Evolutionary conservation across 1,284 basidiomycete genomes (phyloP).

Genomic region (Heterobasidion irregulare): DNA sequence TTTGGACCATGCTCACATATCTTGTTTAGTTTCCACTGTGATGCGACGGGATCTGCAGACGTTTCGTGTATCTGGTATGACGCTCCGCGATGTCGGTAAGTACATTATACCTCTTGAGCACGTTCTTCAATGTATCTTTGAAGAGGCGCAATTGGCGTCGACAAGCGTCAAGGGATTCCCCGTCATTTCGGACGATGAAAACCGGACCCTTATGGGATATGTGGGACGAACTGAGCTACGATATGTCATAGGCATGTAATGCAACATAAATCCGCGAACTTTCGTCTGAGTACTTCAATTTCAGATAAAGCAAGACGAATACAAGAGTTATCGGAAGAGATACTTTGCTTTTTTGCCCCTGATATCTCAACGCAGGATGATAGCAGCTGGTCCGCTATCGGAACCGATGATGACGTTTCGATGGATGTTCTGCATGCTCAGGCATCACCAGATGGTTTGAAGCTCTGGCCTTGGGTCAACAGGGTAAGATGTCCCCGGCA

Average conservation of each 20-base stretch:
- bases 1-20: constrained; percentile 1
- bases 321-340: constrained; percentile 54
- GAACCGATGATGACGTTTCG: constrained; percentile 60
- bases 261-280: background rate
- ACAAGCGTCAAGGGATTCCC: constrained; percentile 90
- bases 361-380: constrained; percentile 25
- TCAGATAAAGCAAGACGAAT: constrained; percentile 66
- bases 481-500: constrained; percentile 43
- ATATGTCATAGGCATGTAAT: constrained; percentile 69
- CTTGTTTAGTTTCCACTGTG: constrained; percentile 66
- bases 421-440: constrained; percentile 53
- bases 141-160: constrained; percentile 63
- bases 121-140: background rate
- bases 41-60: constrained; percentile 81
- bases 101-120: background rate
- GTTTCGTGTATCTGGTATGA: constrained; percentile 70
- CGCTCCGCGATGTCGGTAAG: constrained; percentile 72
- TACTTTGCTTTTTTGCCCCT: constrained; percentile 59
- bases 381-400: constrained; percentile 42
- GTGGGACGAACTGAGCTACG: constrained; percentile 82
- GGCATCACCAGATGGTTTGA: constrained; percentile 50
- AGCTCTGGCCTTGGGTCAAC: constrained; percentile 89
- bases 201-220: constrained; percentile 73
- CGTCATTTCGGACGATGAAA: constrained; percentile 57
- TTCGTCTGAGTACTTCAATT: background rate